Percentiles rank a stretch among this genome's conserved stretches.
These are phyloP conservation scores for Penicillium nucicola DNA, from an alignment of 495 filamentous ascomycete species.

Conservation along the genomic window DNA sequence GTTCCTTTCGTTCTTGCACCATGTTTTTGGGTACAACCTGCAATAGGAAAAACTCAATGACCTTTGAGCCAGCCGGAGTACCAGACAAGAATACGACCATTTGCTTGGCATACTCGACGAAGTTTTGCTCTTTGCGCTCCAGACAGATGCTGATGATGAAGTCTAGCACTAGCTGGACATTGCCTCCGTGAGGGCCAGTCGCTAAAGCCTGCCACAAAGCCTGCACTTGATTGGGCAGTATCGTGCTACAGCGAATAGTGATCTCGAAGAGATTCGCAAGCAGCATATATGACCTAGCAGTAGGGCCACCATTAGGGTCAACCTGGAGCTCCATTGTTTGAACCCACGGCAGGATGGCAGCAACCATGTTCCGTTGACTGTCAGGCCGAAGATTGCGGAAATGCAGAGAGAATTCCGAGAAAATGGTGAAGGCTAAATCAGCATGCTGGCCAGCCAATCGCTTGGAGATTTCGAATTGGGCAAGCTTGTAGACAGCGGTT, in stretches of 20 bases:
- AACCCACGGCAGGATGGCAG: slow-evolving; percentile 93
- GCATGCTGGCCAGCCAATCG: slow-evolving; percentile 82
- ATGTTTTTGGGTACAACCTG: slow-evolving; percentile 88
- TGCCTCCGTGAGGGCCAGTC: slow-evolving; percentile 90
- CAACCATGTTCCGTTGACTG: slow-evolving; percentile 88
- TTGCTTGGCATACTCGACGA: slow-evolving; percentile 96
- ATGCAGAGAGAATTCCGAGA: slow-evolving; percentile 88
- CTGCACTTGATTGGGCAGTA: slow-evolving; percentile 92
- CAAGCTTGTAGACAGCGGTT: slow-evolving; percentile 93
- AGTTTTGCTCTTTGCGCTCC: slow-evolving; percentile 92
- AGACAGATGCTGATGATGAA: slow-evolving; percentile 93
- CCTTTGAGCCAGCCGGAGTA: slow-evolving; percentile 84
- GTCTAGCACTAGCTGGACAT: slow-evolving; percentile 89
- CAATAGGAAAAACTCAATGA: slow-evolving; percentile 88
- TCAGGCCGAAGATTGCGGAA: slow-evolving; percentile 80
- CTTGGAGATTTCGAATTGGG: slow-evolving; percentile 94
- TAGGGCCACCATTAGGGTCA: slow-evolving; percentile 91
- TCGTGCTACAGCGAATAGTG: slow-evolving; percentile 84
- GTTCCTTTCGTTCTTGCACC: slow-evolving; percentile 80
- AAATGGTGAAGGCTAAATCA: slow-evolving; percentile 86
- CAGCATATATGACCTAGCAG: slow-evolving; percentile 88
- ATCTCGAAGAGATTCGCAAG: slow-evolving; percentile 95
- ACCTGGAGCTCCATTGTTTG: slow-evolving; percentile 89
- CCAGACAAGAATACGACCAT: slow-evolving; percentile 93
- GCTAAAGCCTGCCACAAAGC: slow-evolving; percentile 96